A percentile compares a stretch with the other conserved stretches of the same genome.
These are phyloP conservation scores for Kwoniella shandongensis DNA, from an alignment of 768 basidiomycete genomes.

Conservation along the genomic window DNA sequence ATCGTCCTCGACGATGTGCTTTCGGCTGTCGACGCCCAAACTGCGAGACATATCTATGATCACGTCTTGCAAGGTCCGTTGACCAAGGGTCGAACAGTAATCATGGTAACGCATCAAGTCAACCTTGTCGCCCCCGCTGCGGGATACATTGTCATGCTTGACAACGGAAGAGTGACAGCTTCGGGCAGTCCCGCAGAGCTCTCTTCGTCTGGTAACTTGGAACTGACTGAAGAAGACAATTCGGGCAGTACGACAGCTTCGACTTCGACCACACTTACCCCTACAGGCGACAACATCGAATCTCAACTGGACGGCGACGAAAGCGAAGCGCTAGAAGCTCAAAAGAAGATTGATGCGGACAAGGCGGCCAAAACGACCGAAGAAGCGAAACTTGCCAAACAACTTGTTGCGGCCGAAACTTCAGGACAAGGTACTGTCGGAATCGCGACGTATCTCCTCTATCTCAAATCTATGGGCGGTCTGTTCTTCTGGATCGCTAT, in stretches of 20 bases:
- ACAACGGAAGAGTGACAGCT: constrained; percentile 38
- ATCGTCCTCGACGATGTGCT: constrained; percentile 51
- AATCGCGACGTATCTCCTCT: constrained; percentile 39
- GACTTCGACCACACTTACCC: constrained; percentile 12
- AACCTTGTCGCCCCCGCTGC: constrained; percentile 49
- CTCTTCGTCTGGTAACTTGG: constrained; percentile 31
- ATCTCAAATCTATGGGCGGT: constrained; percentile 43
- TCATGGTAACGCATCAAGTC: constrained; percentile 53
- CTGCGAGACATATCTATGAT: constrained; percentile 47
- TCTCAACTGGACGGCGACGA: constrained; percentile 30
- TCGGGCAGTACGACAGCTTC: constrained; percentile 8
- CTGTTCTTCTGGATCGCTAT: constrained; percentile 47
- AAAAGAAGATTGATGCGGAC: constrained; percentile 38
- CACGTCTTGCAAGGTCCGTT: constrained; percentile 35
- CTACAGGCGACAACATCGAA: constrained; percentile 28
- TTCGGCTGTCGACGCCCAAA: constrained; percentile 52
- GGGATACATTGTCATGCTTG: constrained; percentile 45
- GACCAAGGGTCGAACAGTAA: constrained; percentile 39
- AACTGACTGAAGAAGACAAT: constrained; percentile 14
- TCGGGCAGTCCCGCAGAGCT: constrained; percentile 41
- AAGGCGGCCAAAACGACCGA: constrained; percentile 25
- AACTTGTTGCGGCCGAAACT: constrained; percentile 45
- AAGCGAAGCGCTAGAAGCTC: constrained; percentile 31
- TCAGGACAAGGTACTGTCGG: constrained; percentile 43
- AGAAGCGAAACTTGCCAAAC: constrained; percentile 38